Base-by-base conservation (phyloP, 2,329 filamentous ascomycete species). In the Cadophora luteo-olivacea region DNA sequence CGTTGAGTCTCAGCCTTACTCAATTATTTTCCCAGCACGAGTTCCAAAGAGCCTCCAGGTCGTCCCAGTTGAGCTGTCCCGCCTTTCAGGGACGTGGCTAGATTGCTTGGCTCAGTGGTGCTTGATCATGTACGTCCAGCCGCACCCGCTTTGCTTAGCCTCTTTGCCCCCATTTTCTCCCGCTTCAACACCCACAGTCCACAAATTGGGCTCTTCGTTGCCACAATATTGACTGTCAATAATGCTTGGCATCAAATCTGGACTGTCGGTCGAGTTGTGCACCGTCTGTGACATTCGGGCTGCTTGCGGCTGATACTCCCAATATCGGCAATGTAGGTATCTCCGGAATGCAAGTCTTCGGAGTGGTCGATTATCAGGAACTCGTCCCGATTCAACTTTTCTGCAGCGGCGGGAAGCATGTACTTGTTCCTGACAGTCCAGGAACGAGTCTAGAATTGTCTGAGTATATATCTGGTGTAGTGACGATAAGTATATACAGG, bases 101-200 rank as follows among this genome's bases (percentile, higher is more conserved):
- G 57, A 29, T 60, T 19, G 57, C 57, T 60, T 60, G 57, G 57
- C 57, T 29, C 1, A 24, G 57, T 60, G 57, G 57, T 60, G 57
- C 57, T 60, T 25, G 33, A 60, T 60, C 57, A 60, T 25, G 57
- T 22, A 25, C 16, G 55, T 19, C 57, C 57, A 60, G 57, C 57
- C 57, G 33, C 36, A 45, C 57, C 38, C 22, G 57, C 6, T 9
- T 16, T 14, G n/a, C n/a, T 29, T 60, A 36, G 36, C 36, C n/a
- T 29, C 5, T 24, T 14, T 38, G 33, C 12, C 12, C 36, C 36
- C 36, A 38, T 11, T 29, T 3, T 29, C 8, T 22, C 22, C 5
- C n/a, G 11, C 57, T n/a, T 54, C 12, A 7, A n/a, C 24, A 25
- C 11, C 25, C 55, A 38, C 55, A 16, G 24, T 8, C 36, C 16